These are phyloP conservation scores for Lipomyces orientalis DNA, from an alignment of 805 yeast species.

Conservation along the genomic window DNA sequence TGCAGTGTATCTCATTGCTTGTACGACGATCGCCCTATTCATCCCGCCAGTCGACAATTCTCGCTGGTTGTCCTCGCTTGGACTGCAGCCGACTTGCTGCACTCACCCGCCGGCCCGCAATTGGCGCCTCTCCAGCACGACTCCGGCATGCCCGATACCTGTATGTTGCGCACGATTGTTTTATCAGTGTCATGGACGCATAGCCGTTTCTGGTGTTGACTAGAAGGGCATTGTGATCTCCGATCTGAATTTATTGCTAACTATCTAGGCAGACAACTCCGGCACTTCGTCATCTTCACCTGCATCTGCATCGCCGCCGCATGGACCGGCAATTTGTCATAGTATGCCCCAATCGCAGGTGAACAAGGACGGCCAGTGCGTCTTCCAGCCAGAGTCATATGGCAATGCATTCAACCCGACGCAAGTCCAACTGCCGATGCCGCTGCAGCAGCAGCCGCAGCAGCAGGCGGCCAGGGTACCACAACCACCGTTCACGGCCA, in stretches of 20 bases:
- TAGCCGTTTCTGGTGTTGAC: background rate
- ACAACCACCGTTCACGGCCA: background rate
- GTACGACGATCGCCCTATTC: background rate
- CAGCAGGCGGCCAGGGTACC: background rate
- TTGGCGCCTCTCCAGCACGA: background rate
- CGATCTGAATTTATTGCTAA: background rate
- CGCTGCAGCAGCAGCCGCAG: too few species aligned
- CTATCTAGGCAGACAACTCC: background rate
- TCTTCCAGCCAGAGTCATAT: background rate
- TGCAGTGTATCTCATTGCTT: background rate
- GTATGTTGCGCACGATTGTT: background rate
- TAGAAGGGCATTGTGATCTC: background rate
- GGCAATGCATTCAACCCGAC: background rate
- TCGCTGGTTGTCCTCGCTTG: background rate
- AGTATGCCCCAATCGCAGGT: background rate
- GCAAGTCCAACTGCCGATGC: background rate
- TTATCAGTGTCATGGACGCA: too few species aligned
- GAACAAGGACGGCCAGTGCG: background rate
- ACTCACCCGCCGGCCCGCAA: background rate
- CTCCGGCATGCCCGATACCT: background rate
- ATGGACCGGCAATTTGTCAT: background rate
- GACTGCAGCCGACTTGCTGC: background rate
- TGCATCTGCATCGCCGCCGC: background rate
- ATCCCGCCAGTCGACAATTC: background rate
- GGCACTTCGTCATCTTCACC: background rate